Percentiles rank a stretch among this genome's conserved stretches.
These are phyloP conservation scores for Eimeria falciformis DNA, from an alignment of 169 alveolate species.

Conservation along the genomic window DNA sequence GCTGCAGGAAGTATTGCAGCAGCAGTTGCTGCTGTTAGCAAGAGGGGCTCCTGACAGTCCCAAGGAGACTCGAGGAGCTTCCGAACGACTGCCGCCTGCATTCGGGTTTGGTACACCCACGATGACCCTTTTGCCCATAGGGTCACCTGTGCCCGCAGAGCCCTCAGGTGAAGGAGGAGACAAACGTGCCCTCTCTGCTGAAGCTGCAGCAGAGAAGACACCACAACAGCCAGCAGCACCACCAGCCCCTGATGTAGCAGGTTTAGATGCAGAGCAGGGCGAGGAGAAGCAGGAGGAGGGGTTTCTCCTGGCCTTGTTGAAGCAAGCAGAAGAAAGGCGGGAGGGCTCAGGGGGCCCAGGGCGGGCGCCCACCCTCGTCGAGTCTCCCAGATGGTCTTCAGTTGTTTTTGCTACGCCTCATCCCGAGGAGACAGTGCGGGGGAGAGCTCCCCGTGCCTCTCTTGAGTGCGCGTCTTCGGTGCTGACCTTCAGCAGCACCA, in stretches of 20 bases:
- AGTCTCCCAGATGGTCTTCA: too few relatives aligned
- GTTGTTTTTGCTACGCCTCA: slow-evolving; percentile 32
- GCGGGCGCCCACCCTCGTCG: too few relatives aligned
- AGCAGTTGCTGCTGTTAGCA: slow-evolving; percentile 18
- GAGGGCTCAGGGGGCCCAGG: neutral
- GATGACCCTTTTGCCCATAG: neutral
- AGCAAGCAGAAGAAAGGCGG: neutral
- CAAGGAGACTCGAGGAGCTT: neutral
- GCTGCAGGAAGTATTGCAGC: slow-evolving; percentile 40
- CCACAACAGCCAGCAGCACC: slow-evolving; percentile 29
- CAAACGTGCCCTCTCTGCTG: neutral
- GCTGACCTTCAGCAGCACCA: slow-evolving; percentile 38
- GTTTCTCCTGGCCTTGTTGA: neutral
- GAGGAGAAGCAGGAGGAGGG: neutral
- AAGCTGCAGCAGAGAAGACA: neutral
- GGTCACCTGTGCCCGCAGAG: slow-evolving; percentile 27
- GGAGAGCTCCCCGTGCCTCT: neutral
- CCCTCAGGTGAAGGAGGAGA: neutral
- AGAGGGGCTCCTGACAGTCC: neutral
- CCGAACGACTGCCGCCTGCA: slow-evolving; percentile 37
- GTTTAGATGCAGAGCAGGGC: neutral
- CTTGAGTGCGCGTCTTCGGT: slow-evolving; percentile 5
- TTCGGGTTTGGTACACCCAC: slow-evolving; percentile 5
- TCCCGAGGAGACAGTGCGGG: slow-evolving; percentile 58
- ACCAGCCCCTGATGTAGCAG: neutral